These are phyloP conservation scores for Cystobasidium tubakii DNA, from an alignment of 768 basidiomycete species.

Conservation along the genomic window DNA sequence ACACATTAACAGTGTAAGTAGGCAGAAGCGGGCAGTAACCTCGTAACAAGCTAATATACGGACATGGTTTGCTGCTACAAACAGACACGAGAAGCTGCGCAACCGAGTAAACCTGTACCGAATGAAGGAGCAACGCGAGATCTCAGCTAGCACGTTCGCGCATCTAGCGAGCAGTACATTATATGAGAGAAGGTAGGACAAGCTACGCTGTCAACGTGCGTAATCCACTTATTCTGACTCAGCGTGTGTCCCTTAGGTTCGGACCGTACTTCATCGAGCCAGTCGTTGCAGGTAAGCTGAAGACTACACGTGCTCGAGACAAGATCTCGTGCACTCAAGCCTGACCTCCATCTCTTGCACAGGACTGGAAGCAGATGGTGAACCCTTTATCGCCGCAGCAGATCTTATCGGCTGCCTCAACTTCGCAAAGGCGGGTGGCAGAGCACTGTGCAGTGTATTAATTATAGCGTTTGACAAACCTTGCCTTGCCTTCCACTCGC, in stretches of 20 bases:
- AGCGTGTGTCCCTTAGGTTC: too few relatives aligned
- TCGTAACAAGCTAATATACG: too few relatives aligned
- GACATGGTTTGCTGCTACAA: neutral
- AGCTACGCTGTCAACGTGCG: constrained; percentile 3
- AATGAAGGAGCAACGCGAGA: constrained; percentile 97
- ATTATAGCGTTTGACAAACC: neutral
- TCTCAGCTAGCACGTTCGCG: constrained; percentile 91
- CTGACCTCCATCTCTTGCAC: neutral
- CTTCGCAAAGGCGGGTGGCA: constrained; percentile 61
- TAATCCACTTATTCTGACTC: neutral
- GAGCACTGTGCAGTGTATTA: neutral
- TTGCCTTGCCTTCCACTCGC: neutral
- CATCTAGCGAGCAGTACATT: constrained; percentile 91
- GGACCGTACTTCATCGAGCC: constrained; percentile 96
- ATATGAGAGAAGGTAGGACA: constrained; percentile 69
- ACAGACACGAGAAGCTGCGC: constrained; percentile 79
- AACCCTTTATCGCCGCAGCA: constrained; percentile 90
- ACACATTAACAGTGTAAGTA: constrained; percentile 76
- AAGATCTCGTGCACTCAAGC: neutral
- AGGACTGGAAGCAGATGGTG: constrained; percentile 56
- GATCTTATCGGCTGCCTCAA: constrained; percentile 91
- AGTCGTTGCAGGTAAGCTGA: constrained; percentile 69
- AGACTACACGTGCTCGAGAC: neutral
- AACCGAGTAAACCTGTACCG: constrained; percentile 98
- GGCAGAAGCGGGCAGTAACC: constrained; percentile 27